Evolutionary conservation across 768 basidiomycete species (phyloP), one percentile per base, ranked within the genome.

Genomic region (Tylopilus subfusipes): DNA sequence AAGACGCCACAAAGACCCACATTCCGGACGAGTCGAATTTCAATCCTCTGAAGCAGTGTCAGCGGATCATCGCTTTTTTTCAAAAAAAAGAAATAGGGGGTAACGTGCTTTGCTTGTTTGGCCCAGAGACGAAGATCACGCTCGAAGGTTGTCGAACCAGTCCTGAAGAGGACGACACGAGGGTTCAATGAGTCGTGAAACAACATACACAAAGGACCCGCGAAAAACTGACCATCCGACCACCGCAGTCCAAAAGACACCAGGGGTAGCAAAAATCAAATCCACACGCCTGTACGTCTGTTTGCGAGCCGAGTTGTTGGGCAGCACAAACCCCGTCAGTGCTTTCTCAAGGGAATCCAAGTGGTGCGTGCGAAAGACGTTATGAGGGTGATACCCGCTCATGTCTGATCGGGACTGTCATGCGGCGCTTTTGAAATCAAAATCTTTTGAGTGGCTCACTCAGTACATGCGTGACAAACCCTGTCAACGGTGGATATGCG

Each of bases 131-230:
- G 78, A 47, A 97, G 68, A 70, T 96, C 94, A 25, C 92, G 75
- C 69, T 96, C 82, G 66, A 97, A 96, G 84, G 92, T 88, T 56
- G 82, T 91, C 5, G 89, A 93, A 1, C 94, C 93, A 6, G 86
- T 88, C 89, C 89, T 90, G 55, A 21, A 51, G 27, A 31, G 24
- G 34, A 36, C 34, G 6, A 18, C 2, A 34, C 19, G 6, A 42
- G 21, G 19, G 22, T 42, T 21, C 33, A 42, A 38, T 27, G 7
- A 18, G n/a, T n/a, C n/a, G n/a, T n/a, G n/a, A 21, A 19, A 25
- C 18, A 16, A 21, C 18, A 19, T 36, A 18, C 4, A 34, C 14
- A 29, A n/a, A 29, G 22, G 8, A 30, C 18, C 2, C 1, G 14
- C n/a, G n/a, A n/a, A n/a, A 4, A 22, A 64, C 74, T 58, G 48